phyloP scores from a whole-genome alignment of 768 basidiomycete genomes.

The Lepiota venenata region DNA sequence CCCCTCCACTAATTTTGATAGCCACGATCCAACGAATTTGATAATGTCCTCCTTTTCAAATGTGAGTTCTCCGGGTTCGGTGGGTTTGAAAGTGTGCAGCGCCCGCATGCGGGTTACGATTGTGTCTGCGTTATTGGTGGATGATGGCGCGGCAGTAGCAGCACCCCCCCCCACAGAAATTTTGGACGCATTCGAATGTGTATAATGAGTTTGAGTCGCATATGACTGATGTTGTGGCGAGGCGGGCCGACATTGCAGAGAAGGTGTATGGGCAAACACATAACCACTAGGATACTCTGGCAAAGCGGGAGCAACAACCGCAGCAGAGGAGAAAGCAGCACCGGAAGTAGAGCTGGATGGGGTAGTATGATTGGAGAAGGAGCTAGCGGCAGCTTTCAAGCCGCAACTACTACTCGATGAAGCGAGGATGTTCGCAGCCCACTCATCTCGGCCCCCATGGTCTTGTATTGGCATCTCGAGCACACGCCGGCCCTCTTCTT shows the following conservation, averaged over 20 bases:
- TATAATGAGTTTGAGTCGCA: conserved; percentile 9
- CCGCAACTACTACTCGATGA: conserved; percentile 29
- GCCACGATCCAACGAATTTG: conserved; percentile 89
- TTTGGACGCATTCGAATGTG: conserved; percentile 6
- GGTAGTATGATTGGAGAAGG: conserved; percentile 10
- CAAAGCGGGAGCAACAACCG: conserved; percentile 25
- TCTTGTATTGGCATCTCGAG: conserved; percentile 93
- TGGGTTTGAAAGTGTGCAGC: conserved; percentile 83
- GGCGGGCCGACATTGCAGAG: conserved; percentile 16
- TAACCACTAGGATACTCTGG: conserved; percentile 51
- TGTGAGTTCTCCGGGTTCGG: conserved; percentile 84
- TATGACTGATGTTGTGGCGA: conserved; percentile 13
- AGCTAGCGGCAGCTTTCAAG: conserved; percentile 17
- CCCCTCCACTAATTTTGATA: conserved; percentile 99
- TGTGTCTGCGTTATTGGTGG: conserved; percentile 13
- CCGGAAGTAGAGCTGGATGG: conserved; percentile 4
- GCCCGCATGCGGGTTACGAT: conserved; percentile 85
- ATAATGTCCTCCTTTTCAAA: conserved; percentile 93
- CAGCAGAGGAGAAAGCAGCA: conserved; percentile 1
- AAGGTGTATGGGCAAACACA: conserved; percentile 51
- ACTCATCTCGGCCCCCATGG: conserved; percentile 71
- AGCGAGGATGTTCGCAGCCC: conserved; percentile 41
- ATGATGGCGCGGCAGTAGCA: conserved; percentile 13
- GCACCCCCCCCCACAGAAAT: neutral
- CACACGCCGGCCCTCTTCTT: conserved; percentile 91